Conservation (phyloP, 1,139 yeast species). For the Sugiyamaella neomexicana region DNA sequence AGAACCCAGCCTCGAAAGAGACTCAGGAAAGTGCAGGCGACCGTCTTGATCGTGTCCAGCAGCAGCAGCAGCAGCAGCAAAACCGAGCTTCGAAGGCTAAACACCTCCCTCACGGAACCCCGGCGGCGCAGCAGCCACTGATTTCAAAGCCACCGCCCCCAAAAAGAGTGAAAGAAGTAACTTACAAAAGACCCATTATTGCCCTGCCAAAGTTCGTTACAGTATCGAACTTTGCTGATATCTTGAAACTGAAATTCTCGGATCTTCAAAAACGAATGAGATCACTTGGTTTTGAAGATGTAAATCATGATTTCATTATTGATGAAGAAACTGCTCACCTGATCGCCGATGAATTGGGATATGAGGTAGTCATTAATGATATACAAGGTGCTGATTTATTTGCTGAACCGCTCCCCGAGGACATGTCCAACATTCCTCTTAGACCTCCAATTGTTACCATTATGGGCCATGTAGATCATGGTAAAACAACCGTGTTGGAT, state of each 20-base stretch:
- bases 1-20: no score
- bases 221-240: constrained; percentile 72
- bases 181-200: constrained; percentile 35
- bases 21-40: no score
- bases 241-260: constrained; percentile 64
- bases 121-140: neutral
- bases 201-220: constrained; percentile 72
- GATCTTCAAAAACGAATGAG: constrained; percentile 58
- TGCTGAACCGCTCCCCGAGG: constrained; percentile 44
- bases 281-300: constrained; percentile 73
- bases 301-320: constrained; percentile 73
- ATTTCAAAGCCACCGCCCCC: constrained; percentile 5
- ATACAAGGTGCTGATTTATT: constrained; percentile 65
- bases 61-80: neutral
- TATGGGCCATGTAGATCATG: constrained; percentile 99
- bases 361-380: constrained; percentile 57
- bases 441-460: constrained; percentile 95
- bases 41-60: no score
- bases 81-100: neutral
- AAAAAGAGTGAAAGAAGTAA: constrained; percentile 12
- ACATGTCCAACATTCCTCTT: constrained; percentile 47
- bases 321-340: constrained; percentile 83
- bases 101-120: neutral
- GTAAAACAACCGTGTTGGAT: constrained; percentile 92
- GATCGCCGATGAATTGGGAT: constrained; percentile 87